Base-by-base conservation (phyloP, 768 basidiomycete species). In the Hemileccinum impolitum region DNA sequence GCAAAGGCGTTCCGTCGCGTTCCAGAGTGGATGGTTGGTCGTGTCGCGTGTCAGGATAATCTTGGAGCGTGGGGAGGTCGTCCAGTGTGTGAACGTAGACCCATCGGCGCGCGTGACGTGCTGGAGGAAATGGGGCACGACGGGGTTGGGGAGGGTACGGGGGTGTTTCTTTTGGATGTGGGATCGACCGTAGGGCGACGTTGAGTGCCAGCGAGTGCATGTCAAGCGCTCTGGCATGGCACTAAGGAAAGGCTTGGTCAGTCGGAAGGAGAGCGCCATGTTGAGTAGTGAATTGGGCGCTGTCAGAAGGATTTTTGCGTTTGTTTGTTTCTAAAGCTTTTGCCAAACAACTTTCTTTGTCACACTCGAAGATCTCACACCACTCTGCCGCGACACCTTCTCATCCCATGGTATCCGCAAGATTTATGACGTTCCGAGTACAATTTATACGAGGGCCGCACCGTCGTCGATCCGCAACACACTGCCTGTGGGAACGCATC, bases 1-100 rank as follows among this genome's bases (percentile, higher is more conserved):
- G 50, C 72, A 73, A 21, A 76, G 71, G 53, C 75, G 74, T 51
- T 75, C 70, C 3, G 80, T 78, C 3, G 86, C 80, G 61, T 90
- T 88, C 87, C 88, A 96, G 6, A 91, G 68, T 1, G 93, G 89
- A 59, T 93, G 85, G 65, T 93, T 96, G 14, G 88, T 90, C 43
- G 89, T 84, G 60, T 95, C 93, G 36, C 92, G 82, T 17, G 92
- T 89, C 40, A 94, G 75, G 32, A 84, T 80, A 39, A 91, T 78
- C 32, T 80, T 66, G 4, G 86, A 84, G 6, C 83, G 84, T 0
- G 94, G 93, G 0, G 92, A 91, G 1, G 93, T 94, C 12, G 88
- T 90, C 79, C 86, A 88, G 57, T 94, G 89, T 5, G 80, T 82
- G 65, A 90, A 92, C 1, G 87, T 89, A 23, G 89, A 87, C 11